Evolutionary conservation across 441 rosid species (phyloP).

Genomic region (Macaranga tanarius): DNA sequence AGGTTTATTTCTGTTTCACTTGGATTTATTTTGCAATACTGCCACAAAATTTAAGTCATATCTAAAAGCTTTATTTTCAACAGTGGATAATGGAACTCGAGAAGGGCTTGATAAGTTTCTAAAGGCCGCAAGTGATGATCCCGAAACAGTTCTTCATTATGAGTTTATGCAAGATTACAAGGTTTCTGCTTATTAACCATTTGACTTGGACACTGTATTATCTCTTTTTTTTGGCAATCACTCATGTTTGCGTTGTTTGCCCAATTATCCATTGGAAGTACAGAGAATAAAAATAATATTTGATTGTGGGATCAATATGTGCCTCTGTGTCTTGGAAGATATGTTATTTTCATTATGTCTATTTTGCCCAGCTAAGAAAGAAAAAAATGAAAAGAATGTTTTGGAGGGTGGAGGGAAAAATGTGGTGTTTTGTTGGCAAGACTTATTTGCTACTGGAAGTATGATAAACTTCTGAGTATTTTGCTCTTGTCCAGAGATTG

Average conservation of each 20-base stretch:
- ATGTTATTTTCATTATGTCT: background rate
- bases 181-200: constrained; percentile 42
- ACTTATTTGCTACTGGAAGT: background rate
- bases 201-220: constrained; percentile 10
- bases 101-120: constrained; percentile 93
- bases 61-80: constrained; percentile 23
- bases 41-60: constrained; percentile 19
- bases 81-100: constrained; percentile 96
- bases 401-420: background rate
- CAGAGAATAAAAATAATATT: background rate
- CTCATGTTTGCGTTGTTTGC: background rate
- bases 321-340: background rate
- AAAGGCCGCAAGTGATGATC: constrained; percentile 85
- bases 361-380: background rate
- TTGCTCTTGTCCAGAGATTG: background rate
- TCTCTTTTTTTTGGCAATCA: background rate
- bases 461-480: background rate
- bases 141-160: constrained; percentile 90
- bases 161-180: constrained; percentile 99
- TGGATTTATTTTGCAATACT: background rate
- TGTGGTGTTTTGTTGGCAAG: background rate
- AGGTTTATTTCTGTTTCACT: background rate
- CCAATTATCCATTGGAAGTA: background rate
- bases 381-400: background rate
- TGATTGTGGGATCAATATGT: background rate